Evolutionary conservation across 441 rosid species (phyloP).

Genomic region (Erodium moschatum): DNA sequence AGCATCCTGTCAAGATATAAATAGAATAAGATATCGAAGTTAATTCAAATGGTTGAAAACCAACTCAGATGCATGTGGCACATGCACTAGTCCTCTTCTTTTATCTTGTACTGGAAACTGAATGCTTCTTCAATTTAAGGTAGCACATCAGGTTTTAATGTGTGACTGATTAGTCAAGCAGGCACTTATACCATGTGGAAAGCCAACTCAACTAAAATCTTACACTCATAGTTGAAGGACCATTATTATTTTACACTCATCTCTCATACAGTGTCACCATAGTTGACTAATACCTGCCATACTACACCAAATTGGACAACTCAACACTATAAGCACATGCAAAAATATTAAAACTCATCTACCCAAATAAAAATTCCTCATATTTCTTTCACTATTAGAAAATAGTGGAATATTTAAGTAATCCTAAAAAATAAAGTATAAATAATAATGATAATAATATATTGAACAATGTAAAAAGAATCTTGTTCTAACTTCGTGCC

Average conservation of each 20-base stretch:
- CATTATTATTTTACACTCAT: neutral
- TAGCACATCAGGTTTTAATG: no score
- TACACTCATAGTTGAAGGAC: no score
- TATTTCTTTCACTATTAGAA: neutral
- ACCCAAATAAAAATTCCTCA: neutral
- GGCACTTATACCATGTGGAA: no score
- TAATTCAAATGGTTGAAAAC: neutral
- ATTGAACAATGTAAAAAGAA: neutral
- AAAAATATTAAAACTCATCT: neutral
- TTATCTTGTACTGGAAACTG: no score
- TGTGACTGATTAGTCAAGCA: no score
- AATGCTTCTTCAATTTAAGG: no score
- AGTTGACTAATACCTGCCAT: neutral
- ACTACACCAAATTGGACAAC: neutral
- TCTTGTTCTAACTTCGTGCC: neutral
- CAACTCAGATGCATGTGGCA: no score
- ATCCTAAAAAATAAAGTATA: neutral
- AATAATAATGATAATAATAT: neutral
- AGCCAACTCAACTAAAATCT: no score
- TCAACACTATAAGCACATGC: neutral
- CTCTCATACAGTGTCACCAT: neutral
- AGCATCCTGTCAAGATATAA: neutral
- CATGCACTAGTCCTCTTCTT: no score
- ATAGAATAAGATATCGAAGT: neutral
- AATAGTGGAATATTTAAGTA: neutral